Percentiles rank a stretch among this genome's conserved stretches.
These are phyloP conservation scores for Mortierella sp. DNA, from an alignment of 371 early-diverging fungal genomes.

Conservation along the genomic window DNA sequence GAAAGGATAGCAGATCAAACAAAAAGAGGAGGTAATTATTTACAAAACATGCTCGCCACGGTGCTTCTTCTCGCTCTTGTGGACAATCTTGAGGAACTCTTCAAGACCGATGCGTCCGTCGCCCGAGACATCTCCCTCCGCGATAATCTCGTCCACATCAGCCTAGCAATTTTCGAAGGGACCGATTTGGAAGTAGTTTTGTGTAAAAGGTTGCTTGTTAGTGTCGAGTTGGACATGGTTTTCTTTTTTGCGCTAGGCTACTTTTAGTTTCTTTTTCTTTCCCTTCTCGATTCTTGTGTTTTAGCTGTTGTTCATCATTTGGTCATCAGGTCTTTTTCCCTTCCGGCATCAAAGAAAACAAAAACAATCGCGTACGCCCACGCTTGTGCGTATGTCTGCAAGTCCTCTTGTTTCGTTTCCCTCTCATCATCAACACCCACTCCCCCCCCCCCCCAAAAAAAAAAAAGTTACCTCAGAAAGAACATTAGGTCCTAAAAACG, in stretches of 20 bases:
- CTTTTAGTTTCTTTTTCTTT: background rate
- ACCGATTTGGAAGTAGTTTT: background rate
- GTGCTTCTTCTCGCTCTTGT: constrained; percentile 39
- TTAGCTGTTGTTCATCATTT: background rate
- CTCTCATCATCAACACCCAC: background rate
- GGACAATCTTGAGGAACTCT: constrained; percentile 44
- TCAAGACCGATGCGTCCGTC: constrained; percentile 42
- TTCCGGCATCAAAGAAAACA: background rate
- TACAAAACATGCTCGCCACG: constrained; percentile 38
- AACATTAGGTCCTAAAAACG: constrained; percentile 33
- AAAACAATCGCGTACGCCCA: too few species aligned
- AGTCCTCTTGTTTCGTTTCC: background rate
- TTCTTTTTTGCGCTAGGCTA: background rate
- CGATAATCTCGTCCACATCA: constrained; percentile 43
- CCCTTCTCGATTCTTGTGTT: background rate
- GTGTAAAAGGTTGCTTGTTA: background rate
- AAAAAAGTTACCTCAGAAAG: constrained; percentile 48
- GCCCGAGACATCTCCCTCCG: constrained; percentile 41
- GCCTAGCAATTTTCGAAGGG: constrained; percentile 10
- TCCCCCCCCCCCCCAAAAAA: background rate
- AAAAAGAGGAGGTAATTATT: background rate
- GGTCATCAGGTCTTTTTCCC: background rate
- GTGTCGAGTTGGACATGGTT: background rate
- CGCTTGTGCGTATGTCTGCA: too few species aligned
- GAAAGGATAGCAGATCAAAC: too few species aligned